Conservation (phyloP, 108 stramenopile species). For the Nannochloropsis salina region DNA sequence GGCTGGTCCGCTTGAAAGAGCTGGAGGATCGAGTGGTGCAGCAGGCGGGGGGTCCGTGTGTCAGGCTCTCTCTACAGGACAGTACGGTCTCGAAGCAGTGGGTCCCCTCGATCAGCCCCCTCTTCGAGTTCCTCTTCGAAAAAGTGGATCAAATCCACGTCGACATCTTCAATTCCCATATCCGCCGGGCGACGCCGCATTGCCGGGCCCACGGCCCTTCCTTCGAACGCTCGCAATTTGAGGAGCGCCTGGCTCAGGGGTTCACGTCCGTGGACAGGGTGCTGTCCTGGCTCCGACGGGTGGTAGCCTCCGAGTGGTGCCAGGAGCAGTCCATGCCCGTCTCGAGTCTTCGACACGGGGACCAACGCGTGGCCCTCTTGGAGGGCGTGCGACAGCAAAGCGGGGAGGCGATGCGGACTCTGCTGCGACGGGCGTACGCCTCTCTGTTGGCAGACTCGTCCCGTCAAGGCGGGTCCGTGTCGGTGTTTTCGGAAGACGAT, state of each 20-base stretch:
- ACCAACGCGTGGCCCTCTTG: neutral
- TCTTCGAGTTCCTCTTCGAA: neutral
- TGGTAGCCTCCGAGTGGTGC: neutral
- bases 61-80: neutral
- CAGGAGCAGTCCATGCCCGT: neutral
- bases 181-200: neutral
- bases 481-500: neutral
- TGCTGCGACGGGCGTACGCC: neutral
- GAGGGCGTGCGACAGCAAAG: neutral
- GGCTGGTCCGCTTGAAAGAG: neutral
- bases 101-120: neutral
- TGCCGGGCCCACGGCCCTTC: neutral
- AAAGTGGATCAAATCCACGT: neutral
- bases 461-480: neutral
- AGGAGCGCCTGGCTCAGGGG: neutral
- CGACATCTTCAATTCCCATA: neutral
- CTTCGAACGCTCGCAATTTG: neutral
- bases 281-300: neutral
- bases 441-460: neutral
- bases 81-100: neutral
- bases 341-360: neutral
- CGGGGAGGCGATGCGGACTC: neutral
- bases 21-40: neutral
- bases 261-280: neutral
- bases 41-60: neutral